phyloP scores from a whole-genome alignment of 768 basidiomycete species.

The Jaapia argillacea region DNA sequence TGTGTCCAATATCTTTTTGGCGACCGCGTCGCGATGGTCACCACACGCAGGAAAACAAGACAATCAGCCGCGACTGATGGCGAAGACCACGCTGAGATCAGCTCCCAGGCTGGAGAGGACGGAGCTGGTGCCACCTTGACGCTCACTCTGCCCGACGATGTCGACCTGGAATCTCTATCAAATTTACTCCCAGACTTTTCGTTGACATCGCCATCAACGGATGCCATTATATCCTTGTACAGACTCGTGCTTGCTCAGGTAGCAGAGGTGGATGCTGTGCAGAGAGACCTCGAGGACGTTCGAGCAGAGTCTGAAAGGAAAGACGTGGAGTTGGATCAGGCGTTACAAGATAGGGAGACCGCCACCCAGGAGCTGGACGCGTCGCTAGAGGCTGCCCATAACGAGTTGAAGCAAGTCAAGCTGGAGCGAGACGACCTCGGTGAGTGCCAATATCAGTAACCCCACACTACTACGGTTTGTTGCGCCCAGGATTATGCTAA shows the following conservation, averaged over 20 bases:
- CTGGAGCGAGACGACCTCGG: conserved; percentile 59
- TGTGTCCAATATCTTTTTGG: no score
- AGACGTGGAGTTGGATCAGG: conserved; percentile 80
- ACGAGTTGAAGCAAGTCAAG: conserved; percentile 46
- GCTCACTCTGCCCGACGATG: conserved; percentile 52
- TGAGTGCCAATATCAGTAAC: no score
- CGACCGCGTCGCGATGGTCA: background rate
- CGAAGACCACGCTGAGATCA: conserved; percentile 22
- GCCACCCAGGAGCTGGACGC: conserved; percentile 46
- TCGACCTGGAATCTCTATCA: conserved; percentile 52
- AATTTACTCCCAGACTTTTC: conserved; percentile 52
- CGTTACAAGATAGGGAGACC: conserved; percentile 68
- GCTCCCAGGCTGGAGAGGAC: conserved; percentile 25
- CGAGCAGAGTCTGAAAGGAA: conserved; percentile 60
- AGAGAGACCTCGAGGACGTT: conserved; percentile 60
- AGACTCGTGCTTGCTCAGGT: conserved; percentile 48
- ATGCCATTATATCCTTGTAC: conserved; percentile 54
- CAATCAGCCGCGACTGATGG: conserved; percentile 11
- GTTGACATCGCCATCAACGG: conserved; percentile 44
- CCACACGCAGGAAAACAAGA: background rate
- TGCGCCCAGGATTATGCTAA: conserved; percentile 12
- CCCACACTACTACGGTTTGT: no score
- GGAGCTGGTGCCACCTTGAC: conserved; percentile 18
- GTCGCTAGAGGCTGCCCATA: conserved; percentile 38
- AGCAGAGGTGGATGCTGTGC: conserved; percentile 40